Conservation (phyloP, 2,329 filamentous ascomycete species). For the Cordyceps tenuipes region DNA sequence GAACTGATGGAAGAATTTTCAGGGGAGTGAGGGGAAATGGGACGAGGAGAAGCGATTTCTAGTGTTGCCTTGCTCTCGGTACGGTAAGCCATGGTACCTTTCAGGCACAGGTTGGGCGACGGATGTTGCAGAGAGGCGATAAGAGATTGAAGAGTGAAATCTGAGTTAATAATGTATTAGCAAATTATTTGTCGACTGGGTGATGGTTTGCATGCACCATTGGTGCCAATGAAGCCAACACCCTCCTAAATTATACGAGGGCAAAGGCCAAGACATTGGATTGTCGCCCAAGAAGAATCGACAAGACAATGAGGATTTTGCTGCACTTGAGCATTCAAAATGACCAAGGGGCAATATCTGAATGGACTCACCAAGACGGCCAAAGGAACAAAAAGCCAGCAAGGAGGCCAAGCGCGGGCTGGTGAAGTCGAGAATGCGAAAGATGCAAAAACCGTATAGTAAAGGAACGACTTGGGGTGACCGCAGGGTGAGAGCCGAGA, state of each 20-base stretch:
- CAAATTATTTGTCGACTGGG: background rate
- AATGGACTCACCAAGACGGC: background rate
- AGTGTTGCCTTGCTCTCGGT: background rate
- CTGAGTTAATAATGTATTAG: background rate
- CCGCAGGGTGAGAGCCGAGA: background rate
- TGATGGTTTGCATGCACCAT: background rate
- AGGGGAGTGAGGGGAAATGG: background rate
- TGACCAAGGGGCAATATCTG: background rate
- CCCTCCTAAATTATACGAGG: background rate
- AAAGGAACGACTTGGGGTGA: background rate
- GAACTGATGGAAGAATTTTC: background rate
- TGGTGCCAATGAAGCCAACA: background rate
- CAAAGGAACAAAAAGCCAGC: background rate
- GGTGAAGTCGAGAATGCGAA: background rate
- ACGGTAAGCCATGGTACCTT: background rate
- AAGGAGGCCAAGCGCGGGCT: background rate
- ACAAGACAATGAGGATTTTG: background rate
- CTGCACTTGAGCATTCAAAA: background rate
- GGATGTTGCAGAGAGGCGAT: too few relatives aligned
- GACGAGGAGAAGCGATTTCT: conserved; percentile 6
- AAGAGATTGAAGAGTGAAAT: background rate
- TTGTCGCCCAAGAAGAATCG: background rate
- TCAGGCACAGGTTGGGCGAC: background rate
- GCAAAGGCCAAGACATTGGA: background rate
- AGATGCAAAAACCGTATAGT: background rate